A percentile compares a stretch with the other conserved stretches of the same genome.
phyloP scores from a whole-genome alignment of 805 yeast genomes.

The Jamesozyma jinghongensis region DNA sequence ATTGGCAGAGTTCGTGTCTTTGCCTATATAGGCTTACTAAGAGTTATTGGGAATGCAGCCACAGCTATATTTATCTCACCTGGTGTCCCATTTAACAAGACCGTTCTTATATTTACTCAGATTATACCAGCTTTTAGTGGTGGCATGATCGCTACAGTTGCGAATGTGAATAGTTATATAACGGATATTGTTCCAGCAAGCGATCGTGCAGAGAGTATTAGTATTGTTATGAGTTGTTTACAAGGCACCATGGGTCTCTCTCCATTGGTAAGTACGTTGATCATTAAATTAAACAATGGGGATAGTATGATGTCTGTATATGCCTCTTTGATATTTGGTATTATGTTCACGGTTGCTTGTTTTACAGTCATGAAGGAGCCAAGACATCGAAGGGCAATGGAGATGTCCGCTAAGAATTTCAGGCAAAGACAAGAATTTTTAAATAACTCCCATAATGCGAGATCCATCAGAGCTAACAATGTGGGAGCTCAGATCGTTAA shows the following conservation, averaged over 20 bases:
- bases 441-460: not conserved
- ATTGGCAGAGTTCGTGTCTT: slow-evolving; percentile 52
- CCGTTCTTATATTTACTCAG: slow-evolving; percentile 36
- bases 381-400: slow-evolving; percentile 45
- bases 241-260: slow-evolving; percentile 57
- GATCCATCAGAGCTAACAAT: not conserved
- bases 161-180: slow-evolving; percentile 58
- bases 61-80: slow-evolving; percentile 26
- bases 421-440: slow-evolving; percentile 3
- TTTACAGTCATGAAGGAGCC: slow-evolving; percentile 50
- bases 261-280: slow-evolving; percentile 47
- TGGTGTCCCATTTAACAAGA: slow-evolving; percentile 31
- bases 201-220: slow-evolving; percentile 49
- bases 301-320: slow-evolving; percentile 29
- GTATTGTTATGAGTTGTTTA: slow-evolving; percentile 49
- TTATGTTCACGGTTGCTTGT: slow-evolving; percentile 31
- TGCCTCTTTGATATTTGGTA: slow-evolving; percentile 21
- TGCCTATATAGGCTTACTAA: slow-evolving; percentile 24
- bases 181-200: slow-evolving; percentile 63
- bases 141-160: slow-evolving; percentile 45
- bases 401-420: slow-evolving; percentile 36
- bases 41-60: slow-evolving; percentile 16
- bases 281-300: slow-evolving; percentile 23
- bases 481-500: slow-evolving; percentile 1
- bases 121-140: slow-evolving; percentile 51